These are phyloP conservation scores for Naganishia antarctica DNA, from an alignment of 768 basidiomycete species.

Conservation along the genomic window DNA sequence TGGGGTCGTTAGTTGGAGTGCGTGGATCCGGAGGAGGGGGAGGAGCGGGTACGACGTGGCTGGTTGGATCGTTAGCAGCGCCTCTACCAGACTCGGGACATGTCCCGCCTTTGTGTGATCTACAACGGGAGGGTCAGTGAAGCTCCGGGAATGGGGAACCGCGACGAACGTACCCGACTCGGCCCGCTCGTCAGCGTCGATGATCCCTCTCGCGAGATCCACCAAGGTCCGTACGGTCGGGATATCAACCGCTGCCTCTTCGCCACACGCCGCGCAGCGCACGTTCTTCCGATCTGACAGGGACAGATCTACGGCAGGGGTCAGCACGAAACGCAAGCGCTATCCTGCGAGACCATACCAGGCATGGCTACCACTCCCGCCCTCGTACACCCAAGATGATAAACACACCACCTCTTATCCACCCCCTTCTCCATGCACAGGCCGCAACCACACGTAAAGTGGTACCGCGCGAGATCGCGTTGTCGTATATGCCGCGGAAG, in stretches of 20 bases:
- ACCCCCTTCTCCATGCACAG: conserved; percentile 52
- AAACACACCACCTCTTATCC: conserved; percentile 66
- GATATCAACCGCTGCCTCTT: not conserved
- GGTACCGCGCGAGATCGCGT: conserved; percentile 65
- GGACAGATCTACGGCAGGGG: not conserved
- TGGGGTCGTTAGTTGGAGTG: conserved; percentile 58
- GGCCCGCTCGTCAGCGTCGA: not conserved
- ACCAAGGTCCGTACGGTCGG: not conserved
- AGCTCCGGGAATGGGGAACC: not conserved
- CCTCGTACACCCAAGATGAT: conserved; percentile 32
- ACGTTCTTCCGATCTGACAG: not conserved
- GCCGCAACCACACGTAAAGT: conserved; percentile 70
- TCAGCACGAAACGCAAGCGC: not conserved
- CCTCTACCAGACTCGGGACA: not conserved
- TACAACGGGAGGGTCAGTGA: not conserved
- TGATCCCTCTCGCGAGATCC: not conserved
- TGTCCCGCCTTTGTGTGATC: not conserved
- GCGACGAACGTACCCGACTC: not conserved
- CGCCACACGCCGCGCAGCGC: conserved; percentile 2
- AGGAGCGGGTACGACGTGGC: conserved; percentile 73
- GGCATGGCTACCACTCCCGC: conserved; percentile 30
- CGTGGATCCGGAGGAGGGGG: conserved; percentile 65
- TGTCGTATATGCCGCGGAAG: conserved; percentile 60
- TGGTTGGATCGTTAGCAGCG: conserved; percentile 48
- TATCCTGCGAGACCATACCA: conserved; percentile 24